phyloP scores from a whole-genome alignment of 345 rosid species.

The Pelargonium nanum region DNA sequence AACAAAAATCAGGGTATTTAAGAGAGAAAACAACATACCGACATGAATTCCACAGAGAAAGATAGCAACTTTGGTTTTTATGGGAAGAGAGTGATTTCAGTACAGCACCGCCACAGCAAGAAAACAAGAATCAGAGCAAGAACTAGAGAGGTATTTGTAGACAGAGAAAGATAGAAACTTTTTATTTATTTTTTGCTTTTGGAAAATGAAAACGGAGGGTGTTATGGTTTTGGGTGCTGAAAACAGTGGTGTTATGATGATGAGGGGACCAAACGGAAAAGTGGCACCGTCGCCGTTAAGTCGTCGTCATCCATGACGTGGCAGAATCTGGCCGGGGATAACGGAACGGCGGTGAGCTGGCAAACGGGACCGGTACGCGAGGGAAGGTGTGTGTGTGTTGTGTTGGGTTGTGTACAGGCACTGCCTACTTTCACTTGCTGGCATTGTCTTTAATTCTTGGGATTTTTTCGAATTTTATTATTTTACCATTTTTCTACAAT shows the following conservation, averaged over 20 bases:
- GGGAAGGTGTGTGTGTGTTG: neutral
- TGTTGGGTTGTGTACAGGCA: too few species aligned
- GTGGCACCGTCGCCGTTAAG: neutral
- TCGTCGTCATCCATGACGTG: too few species aligned
- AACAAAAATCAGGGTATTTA: neutral
- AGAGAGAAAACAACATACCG: neutral
- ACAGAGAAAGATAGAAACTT: constrained; percentile 12
- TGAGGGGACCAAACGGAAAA: neutral
- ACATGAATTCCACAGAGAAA: neutral
- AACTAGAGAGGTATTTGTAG: constrained; percentile 10
- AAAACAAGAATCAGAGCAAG: constrained; percentile 5
- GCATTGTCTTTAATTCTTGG: neutral
- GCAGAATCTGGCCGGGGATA: neutral
- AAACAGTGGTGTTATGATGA: neutral
- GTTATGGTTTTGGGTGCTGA: neutral
- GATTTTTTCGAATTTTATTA: too few species aligned
- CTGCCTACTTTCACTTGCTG: neutral
- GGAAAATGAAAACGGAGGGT: constrained; percentile 4
- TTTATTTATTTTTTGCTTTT: too few species aligned
- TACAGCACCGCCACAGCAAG: neutral
- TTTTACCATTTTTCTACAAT: too few species aligned
- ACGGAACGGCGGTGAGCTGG: neutral
- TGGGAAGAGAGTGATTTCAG: neutral
- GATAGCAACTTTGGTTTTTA: neutral
- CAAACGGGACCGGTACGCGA: neutral